Evolutionary conservation across 2,329 filamentous ascomycete species (phyloP).

Genomic region (Didymella glomerata): DNA sequence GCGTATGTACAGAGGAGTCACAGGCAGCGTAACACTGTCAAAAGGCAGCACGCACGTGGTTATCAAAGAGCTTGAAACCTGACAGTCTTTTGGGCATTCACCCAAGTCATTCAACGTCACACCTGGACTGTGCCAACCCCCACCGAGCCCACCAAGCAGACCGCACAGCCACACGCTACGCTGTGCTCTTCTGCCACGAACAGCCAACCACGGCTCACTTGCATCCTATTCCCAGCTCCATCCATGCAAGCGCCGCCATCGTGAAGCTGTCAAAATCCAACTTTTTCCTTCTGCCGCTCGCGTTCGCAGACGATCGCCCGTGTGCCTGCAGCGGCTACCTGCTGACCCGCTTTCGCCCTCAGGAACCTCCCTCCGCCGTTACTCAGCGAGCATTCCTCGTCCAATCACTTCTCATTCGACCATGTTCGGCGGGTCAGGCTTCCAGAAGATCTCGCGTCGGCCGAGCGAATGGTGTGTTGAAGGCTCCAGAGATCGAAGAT

Average conservation of each 20-base stretch:
- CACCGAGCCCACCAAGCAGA: constrained; percentile 8
- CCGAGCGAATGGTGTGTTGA: constrained; percentile 26
- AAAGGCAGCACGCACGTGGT: constrained; percentile 12
- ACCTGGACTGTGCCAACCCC: constrained; percentile 19
- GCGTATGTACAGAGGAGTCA: constrained; percentile 9
- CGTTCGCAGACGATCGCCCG: constrained; percentile 32
- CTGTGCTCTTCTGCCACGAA: neutral
- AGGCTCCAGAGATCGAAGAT: neutral
- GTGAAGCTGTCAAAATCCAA: constrained; percentile 23
- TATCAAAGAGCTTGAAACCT: constrained; percentile 17
- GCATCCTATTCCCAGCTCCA: constrained; percentile 21
- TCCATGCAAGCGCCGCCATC: constrained; percentile 21
- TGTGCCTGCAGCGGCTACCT: constrained; percentile 45
- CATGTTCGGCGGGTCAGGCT: constrained; percentile 28
- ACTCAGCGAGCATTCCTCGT: constrained; percentile 13
- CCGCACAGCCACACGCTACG: constrained; percentile 27
- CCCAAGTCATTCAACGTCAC: constrained; percentile 19
- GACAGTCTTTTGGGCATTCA: constrained; percentile 24
- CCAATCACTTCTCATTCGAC: constrained; percentile 28
- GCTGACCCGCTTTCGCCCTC: constrained; percentile 41
- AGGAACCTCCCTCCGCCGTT: constrained; percentile 29
- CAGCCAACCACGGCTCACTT: constrained; percentile 24
- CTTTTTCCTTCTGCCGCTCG: constrained; percentile 26
- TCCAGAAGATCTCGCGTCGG: constrained; percentile 28
- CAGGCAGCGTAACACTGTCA: constrained; percentile 2